Conservation (phyloP, 2,329 filamentous ascomycete species). For the Chlorencoelia australis region DNA sequence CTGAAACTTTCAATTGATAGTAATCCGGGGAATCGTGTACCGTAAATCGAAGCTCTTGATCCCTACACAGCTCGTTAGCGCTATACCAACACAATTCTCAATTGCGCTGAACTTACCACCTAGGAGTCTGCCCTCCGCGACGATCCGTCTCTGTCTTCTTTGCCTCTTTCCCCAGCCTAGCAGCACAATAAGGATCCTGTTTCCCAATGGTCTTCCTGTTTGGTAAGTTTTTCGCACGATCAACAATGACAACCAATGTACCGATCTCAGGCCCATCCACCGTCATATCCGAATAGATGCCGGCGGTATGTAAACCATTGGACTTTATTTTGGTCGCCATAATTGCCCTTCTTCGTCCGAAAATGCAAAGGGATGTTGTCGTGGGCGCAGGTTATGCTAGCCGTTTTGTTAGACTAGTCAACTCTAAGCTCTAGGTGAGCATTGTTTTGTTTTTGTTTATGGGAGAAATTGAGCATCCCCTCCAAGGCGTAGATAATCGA, state of each 20-base stretch:
- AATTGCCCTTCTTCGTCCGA: no score
- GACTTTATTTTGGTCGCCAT: slow-evolving; percentile 48
- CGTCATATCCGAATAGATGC: slow-evolving; percentile 90
- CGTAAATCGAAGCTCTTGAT: slow-evolving; percentile 90
- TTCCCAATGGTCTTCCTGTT: slow-evolving; percentile 97
- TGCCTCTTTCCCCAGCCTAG: slow-evolving; percentile 86
- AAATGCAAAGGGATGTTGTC: background rate
- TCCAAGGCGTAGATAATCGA: no score
- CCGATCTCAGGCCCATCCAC: slow-evolving; percentile 90
- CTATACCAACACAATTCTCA: background rate
- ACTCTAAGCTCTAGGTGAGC: slow-evolving; percentile 17
- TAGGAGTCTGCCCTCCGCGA: slow-evolving; percentile 87
- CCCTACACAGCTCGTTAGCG: slow-evolving; percentile 47
- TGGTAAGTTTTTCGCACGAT: slow-evolving; percentile 92
- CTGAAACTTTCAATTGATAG: slow-evolving; percentile 85
- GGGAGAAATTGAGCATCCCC: no score
- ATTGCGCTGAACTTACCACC: slow-evolving; percentile 55
- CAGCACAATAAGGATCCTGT: slow-evolving; percentile 95
- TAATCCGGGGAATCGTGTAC: slow-evolving; percentile 97
- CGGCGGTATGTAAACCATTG: slow-evolving; percentile 68
- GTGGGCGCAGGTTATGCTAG: no score
- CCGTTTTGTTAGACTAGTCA: no score
- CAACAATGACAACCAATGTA: slow-evolving; percentile 82
- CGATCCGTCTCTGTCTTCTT: slow-evolving; percentile 95
- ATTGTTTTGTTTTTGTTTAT: slow-evolving; percentile 12